Percentiles rank a stretch among this genome's conserved stretches.
Conservation (phyloP, 768 basidiomycete genomes). For the Sarcodon aspratus region DNA sequence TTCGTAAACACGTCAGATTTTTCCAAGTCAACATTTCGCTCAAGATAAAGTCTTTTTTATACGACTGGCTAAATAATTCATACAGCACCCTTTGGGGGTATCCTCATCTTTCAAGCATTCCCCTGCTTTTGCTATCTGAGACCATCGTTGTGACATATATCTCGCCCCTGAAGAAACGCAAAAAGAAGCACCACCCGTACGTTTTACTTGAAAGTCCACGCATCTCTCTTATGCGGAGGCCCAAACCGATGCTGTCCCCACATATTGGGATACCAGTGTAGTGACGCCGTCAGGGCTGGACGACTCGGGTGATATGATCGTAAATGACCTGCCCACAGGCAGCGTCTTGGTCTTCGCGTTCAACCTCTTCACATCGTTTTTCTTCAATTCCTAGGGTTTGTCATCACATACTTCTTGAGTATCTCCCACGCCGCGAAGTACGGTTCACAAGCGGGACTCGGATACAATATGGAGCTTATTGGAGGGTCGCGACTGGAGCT, state of each 20-base stretch:
- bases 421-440: constrained; percentile 88
- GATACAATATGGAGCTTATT: constrained; percentile 82
- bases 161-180: constrained; percentile 73
- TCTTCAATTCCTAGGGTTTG: constrained; percentile 94
- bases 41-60: too few species aligned
- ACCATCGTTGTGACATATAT: too few species aligned
- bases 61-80: too few species aligned
- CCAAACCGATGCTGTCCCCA: constrained; percentile 80
- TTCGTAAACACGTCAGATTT: too few species aligned
- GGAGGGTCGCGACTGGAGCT: constrained; percentile 6
- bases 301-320: constrained; percentile 56
- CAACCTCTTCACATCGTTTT: constrained; percentile 80
- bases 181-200: constrained; percentile 78
- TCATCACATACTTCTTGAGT: constrained; percentile 88
- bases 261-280: constrained; percentile 96
- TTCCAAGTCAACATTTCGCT: too few species aligned
- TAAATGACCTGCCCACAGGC: constrained; percentile 87
- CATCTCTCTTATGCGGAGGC: constrained; percentile 61
- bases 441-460: constrained; percentile 92
- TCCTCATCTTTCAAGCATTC: too few species aligned
- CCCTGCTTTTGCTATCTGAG: too few species aligned
- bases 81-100: too few species aligned
- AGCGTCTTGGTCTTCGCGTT: constrained; percentile 60
- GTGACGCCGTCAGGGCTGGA: constrained; percentile 58
- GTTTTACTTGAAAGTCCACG: constrained; percentile 15